phyloP scores from a whole-genome alignment of 192 early-diverging fungal species.

The Rhizophagus sp. region DNA sequence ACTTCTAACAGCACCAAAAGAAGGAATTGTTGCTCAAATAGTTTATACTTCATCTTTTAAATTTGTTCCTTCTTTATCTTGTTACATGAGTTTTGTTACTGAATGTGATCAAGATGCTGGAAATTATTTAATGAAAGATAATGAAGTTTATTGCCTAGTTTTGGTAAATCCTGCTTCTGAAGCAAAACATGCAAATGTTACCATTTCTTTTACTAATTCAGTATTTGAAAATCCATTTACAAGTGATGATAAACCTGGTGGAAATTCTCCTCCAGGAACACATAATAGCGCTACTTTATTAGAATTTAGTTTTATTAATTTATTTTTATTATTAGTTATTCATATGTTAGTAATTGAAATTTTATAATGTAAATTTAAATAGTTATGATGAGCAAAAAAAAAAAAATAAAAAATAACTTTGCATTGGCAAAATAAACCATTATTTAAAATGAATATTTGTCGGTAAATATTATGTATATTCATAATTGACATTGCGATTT shows the following conservation, averaged over 20 bases:
- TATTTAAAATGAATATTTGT: too few species aligned
- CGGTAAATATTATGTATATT: too few species aligned
- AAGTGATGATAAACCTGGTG: slow-evolving; percentile 11
- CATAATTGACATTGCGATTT: too few species aligned
- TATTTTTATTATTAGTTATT: neutral
- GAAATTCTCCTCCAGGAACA: neutral
- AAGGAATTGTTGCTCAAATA: neutral
- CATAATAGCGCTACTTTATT: neutral
- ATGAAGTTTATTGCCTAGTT: neutral
- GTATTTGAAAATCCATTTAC: slow-evolving; percentile 11
- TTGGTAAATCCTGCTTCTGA: neutral
- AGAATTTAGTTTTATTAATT: neutral
- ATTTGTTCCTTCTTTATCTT: slow-evolving; percentile 14
- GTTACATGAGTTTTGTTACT: neutral
- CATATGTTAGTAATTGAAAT: neutral
- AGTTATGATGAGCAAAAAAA: too few species aligned
- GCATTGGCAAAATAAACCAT: too few species aligned
- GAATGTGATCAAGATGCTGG: neutral
- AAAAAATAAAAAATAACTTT: too few species aligned
- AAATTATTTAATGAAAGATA: neutral
- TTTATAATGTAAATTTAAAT: neutral
- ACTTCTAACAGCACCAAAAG: neutral
- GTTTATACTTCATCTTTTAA: neutral
- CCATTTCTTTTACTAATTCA: neutral
- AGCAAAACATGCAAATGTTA: neutral